Evolutionary conservation across 2,329 filamentous ascomycete genomes (phyloP), one percentile per base, ranked within the genome.

Genomic region (Didymella keratinophila): DNA sequence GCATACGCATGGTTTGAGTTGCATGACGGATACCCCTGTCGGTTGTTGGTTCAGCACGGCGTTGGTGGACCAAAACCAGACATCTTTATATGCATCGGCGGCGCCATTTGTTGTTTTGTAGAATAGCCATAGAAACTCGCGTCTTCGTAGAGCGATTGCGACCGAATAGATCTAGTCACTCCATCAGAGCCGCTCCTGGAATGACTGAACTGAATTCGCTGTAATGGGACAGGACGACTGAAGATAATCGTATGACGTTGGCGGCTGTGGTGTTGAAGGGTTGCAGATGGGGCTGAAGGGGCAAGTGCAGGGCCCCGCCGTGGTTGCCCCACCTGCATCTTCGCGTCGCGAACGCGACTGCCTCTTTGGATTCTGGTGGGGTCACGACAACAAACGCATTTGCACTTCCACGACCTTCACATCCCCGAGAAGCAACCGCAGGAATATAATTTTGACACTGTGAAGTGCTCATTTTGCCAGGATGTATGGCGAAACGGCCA

Each of bases 401-500:
- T 16, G 8, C 27, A n/a, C 18, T 4, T 12, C 8, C 12, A 52
- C 20, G 36, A 11, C 41, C 16, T 28, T 20, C 27, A 48, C n/a
- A 23, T 10, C 9, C 21, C 11, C 9, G 18, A 16, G 4, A 18
- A 8, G n/a, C 37, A 10, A 5, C 16, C 8, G 16, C 18, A 27
- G 6, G 7, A 23, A 10, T 10, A 9, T 5, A 18, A 39, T 8
- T 20, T 44, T 39, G 21, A 25, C 16, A 36, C 12, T 25, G 21
- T n/a, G 12, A 32, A n/a, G 30, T 12, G 10, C 14, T 21, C 25
- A 14, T 11, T 3, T 16, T n/a, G 14, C 44, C 41, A 59, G 7
- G 14, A 96, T 97, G 92, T 95, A 96, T 78, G 92, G 92, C 67
- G 93, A 96, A 75, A 81, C 92, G 59, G 92, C 90, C 49, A 90